These are phyloP conservation scores for Didymellaceae sp. DNA, from an alignment of 2,329 filamentous ascomycete genomes.

Conservation along the genomic window DNA sequence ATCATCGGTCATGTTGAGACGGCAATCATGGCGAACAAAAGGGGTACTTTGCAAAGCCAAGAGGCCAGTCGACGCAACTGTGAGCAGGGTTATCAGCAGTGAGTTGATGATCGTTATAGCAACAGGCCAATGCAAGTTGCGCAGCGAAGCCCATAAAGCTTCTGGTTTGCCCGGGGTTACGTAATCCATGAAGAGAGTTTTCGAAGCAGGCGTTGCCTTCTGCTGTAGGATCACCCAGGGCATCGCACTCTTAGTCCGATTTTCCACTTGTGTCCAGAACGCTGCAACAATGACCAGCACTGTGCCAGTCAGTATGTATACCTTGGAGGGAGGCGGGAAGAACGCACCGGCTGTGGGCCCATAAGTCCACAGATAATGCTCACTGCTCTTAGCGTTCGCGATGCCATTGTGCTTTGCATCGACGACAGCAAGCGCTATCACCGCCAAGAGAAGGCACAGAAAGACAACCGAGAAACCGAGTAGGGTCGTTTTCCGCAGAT, in stretches of 20 bases:
- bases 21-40: not conserved
- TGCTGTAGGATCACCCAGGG: slow-evolving; percentile 14
- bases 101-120: slow-evolving; percentile 1
- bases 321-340: not conserved
- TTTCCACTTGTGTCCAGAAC: slow-evolving; percentile 15
- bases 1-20: not conserved
- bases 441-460: not conserved
- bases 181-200: slow-evolving; percentile 18
- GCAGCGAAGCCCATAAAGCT: not conserved
- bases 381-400: slow-evolving; percentile 1
- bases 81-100: not conserved
- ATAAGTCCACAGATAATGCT: slow-evolving; percentile 18
- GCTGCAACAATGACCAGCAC: slow-evolving; percentile 17
- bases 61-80: slow-evolving; percentile 1
- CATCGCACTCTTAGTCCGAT: slow-evolving; percentile 6
- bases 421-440: slow-evolving; percentile 2
- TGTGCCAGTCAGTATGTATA: not conserved
- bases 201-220: not conserved
- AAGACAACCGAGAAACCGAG: not conserved
- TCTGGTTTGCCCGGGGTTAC: slow-evolving; percentile 5
- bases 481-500: not conserved
- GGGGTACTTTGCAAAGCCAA: slow-evolving; percentile 1
- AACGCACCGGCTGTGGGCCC: slow-evolving; percentile 14
- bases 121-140: slow-evolving; percentile 2
- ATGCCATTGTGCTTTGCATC: slow-evolving; percentile 4